Evolutionary conservation across 1,139 yeast genomes (phyloP).

Genomic region (Geotrichum phurueaensis): DNA sequence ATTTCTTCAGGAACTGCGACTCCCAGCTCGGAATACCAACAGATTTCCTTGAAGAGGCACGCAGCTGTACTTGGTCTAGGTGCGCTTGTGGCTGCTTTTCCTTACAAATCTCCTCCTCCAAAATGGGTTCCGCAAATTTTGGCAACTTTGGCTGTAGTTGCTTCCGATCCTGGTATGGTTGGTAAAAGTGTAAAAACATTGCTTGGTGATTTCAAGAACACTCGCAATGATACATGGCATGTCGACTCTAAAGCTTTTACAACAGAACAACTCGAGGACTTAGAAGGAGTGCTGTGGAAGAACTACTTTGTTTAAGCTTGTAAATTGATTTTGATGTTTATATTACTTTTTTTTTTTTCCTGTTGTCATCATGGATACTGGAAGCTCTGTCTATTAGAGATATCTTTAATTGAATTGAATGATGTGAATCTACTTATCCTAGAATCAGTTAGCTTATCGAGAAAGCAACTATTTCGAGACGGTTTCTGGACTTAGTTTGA

Average conservation of each 20-base stretch:
- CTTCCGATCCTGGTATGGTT: constrained; percentile 66
- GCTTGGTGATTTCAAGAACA: constrained; percentile 80
- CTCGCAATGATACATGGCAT: constrained; percentile 96
- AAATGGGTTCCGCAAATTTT: constrained; percentile 77
- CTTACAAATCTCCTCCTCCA: constrained; percentile 90
- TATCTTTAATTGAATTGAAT: not conserved
- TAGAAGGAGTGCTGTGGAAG: constrained; percentile 92
- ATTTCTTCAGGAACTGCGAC: constrained; percentile 23
- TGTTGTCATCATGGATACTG: not conserved
- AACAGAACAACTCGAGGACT: constrained; percentile 75
- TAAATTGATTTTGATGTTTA: not conserved
- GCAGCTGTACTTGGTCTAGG: constrained; percentile 90
- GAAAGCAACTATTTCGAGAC: not conserved
- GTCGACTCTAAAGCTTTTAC: constrained; percentile 74
- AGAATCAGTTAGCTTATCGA: not conserved
- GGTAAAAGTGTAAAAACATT: constrained; percentile 82
- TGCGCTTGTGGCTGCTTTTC: constrained; percentile 82
- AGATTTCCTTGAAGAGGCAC: constrained; percentile 50
- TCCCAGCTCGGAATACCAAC: constrained; percentile 24
- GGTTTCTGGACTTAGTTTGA: not conserved
- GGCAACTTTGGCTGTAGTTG: constrained; percentile 61
- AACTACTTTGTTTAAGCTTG: constrained; percentile 68
- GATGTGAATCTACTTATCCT: not conserved
- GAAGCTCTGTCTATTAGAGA: not conserved
- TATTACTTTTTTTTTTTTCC: not conserved